Percentiles rank a stretch among this genome's conserved stretches.
Conservation (phyloP, 2,329 filamentous ascomycete genomes). For the Exophiala sideris region DNA sequence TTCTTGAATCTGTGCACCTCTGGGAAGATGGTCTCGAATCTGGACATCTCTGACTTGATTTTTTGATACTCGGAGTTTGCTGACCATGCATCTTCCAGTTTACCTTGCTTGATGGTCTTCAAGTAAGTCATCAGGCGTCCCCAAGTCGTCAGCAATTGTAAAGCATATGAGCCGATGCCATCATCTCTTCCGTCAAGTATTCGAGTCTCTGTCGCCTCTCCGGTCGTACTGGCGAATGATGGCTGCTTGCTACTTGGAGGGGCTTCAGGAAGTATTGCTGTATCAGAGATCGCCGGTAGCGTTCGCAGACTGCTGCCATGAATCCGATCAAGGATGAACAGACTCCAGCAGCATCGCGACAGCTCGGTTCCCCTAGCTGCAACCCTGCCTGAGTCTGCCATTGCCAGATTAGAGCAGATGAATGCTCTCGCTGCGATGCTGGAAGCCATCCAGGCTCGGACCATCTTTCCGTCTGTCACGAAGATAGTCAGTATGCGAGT, state of each 20-base stretch:
- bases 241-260: background rate
- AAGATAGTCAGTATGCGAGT: background rate
- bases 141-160: constrained; percentile 24
- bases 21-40: constrained; percentile 20
- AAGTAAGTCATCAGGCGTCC: constrained; percentile 21
- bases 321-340: constrained; percentile 24
- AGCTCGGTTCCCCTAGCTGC: constrained; percentile 4
- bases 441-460: constrained; percentile 20
- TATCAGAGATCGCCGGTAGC: constrained; percentile 14
- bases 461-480: constrained; percentile 16
- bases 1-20: constrained; percentile 24
- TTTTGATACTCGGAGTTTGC: constrained; percentile 21
- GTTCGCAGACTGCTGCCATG: constrained; percentile 21
- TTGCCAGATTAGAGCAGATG: constrained; percentile 13
- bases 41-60: constrained; percentile 22
- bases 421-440: constrained; percentile 19
- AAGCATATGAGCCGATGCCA: constrained; percentile 19
- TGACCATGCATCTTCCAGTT: constrained; percentile 19
- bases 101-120: constrained; percentile 17
- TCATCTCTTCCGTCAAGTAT: constrained; percentile 8
- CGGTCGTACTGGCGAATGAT: too few relatives aligned
- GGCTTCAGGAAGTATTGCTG: constrained; percentile 16
- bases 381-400: background rate
- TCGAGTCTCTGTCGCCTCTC: background rate
- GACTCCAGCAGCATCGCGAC: constrained; percentile 22